Base-by-base conservation (phyloP, 2,329 filamentous ascomycete species). In the Ascochyta lentis region DNA sequence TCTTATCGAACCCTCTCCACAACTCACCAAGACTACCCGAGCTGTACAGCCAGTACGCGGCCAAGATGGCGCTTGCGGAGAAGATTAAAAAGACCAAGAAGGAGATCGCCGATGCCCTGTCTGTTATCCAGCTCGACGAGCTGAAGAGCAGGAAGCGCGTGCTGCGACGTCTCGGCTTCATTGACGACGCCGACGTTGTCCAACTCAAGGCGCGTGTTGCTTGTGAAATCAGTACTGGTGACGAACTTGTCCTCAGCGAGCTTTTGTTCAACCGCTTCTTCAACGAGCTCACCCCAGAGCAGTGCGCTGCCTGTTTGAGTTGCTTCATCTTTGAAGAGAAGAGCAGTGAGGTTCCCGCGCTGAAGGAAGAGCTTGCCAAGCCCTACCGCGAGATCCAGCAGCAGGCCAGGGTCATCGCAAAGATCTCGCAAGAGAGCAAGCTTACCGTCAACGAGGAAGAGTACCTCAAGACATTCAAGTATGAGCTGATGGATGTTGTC, bases 291-390 rank as follows among this genome's bases (percentile, higher is more conserved):
- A 88, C 88, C 0, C 92, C 95, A 0, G 94, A 98, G 75, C 85
- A 94, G 63, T 91, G 89, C 67, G 95, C 95, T 1, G 86, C 94
- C 0, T 86, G 93, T 6, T 83, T 99, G 56, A 96, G 91, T 67
- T 93, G 91, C 71, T 98, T 99, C 79, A 95, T 99, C 63, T 97
- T 98, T 65, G 96, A 99, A 72, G 95, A 99, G 79, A 96, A 96
- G 81, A 88, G 91, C 43, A 90, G 94, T 67, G 87, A 93, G 12
- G 80, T 86, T 3, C 84, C 86, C 13, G 67, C 78, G 6, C 81
- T 97, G 44, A 89, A 89, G 68, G 92, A 97, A 65, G 91, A 96
- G 59, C 83, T 98, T 29, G 85, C 86, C 52, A 96, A 96, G 79
- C 91, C 92, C 15, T 95, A 87, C 74, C 85, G 89, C 45, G 91